Base-by-base conservation (phyloP, 2,329 filamentous ascomycete species). In the Aureobasidium sp. region DNA sequence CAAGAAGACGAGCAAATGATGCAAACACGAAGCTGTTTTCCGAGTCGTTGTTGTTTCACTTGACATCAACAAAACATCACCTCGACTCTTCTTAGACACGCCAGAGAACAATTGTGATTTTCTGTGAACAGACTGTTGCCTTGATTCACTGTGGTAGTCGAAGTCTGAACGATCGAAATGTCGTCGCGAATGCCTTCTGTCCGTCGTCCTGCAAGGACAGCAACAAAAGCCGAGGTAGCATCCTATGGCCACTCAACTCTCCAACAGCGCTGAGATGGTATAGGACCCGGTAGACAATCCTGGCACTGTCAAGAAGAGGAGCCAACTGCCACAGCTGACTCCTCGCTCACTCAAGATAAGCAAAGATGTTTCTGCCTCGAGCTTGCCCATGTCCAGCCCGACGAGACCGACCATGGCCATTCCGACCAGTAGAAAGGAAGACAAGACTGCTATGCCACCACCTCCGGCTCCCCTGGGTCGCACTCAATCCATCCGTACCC, bases 181-280 rank as follows among this genome's bases (percentile, higher is more conserved):
- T 40, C 57, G 14, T 60, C 47, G n/a, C 57, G 57, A 17, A 60
- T 60, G 57, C 47, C 57, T 6, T 42, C 57, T 1, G 7, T 52
- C 29, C 57, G 57, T 44, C 45, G 47, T 15, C 35, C 57, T 24
- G 37, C 22, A 22, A 39, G 15, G 39, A 29, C 57, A 60, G 19
- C 24, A 33, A 29, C 37, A 60, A 31, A 27, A 52, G 4, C 35
- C 47, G 57, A 60, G 57, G 57, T 60, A 60, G 57, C 17, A 9
- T 60, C 37, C 47, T 27, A 42, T 8, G 12, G 24, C 45, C 45
- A 50, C 57, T 60, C 57, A 50, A 60, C 45, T 45, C 57, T 60
- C 29, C 57, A 60, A 60, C 57, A 60, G 57, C 29, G 57, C 57
- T 60, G 57, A 60, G 57, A 60, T 44, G 57, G 57, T 50, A 19